phyloP scores from a whole-genome alignment of 148 eudicot genomes.

The Spergularia marina region DNA sequence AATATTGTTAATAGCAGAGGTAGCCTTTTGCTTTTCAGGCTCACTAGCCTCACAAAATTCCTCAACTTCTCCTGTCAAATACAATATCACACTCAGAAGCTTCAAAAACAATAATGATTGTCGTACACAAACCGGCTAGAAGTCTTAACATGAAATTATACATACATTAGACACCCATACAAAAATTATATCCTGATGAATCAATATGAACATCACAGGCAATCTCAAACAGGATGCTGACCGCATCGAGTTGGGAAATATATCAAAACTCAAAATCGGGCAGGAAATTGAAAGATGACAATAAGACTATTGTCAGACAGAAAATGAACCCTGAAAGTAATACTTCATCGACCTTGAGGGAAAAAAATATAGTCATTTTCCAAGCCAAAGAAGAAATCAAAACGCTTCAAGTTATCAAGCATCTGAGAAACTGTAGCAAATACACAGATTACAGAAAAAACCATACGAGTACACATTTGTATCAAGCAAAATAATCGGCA shows the following conservation, averaged over 20 bases:
- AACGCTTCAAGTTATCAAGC: background rate
- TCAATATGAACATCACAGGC: background rate
- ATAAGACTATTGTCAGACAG: background rate
- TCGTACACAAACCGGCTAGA: background rate
- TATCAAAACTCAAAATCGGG: background rate
- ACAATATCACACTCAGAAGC: conserved; percentile 30
- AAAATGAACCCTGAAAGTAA: no score
- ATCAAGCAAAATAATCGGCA: background rate
- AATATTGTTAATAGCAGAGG: conserved; percentile 57
- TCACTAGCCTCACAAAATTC: conserved; percentile 73
- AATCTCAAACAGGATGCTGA: background rate
- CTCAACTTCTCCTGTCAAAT: conserved; percentile 46
- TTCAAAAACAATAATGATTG: conserved; percentile 4
- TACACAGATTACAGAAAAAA: background rate
- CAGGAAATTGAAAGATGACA: background rate
- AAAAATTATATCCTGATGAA: background rate
- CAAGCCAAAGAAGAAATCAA: background rate
- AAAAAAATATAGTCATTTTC: background rate
- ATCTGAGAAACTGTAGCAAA: background rate
- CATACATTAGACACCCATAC: background rate
- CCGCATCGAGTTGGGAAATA: background rate
- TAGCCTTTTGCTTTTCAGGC: conserved; percentile 62
- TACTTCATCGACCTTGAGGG: background rate
- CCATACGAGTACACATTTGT: background rate
- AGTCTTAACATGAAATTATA: background rate